Base-by-base conservation (phyloP, 2,329 filamentous ascomycete genomes). In the Aspergillaceae sp. region DNA sequence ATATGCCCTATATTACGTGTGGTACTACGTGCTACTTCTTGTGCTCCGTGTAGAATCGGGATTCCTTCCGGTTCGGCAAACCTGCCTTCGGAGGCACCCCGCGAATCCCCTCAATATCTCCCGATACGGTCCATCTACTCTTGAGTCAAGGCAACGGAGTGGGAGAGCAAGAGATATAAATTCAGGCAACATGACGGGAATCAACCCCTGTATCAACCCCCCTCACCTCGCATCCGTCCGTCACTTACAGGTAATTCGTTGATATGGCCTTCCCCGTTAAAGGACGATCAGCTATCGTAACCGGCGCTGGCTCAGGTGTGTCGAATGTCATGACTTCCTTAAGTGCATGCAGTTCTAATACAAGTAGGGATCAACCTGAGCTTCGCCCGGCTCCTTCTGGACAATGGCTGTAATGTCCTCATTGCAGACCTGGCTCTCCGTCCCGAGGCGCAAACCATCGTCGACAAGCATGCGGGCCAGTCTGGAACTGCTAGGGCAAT, bases 251-350 rank as follows among this genome's bases (percentile, higher is more conserved):
- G 26, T 19, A 19, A 7, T 8, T 27, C 36, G 36, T 19, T 28
- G 26, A 26, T 27, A 70, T 71, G 67, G 62, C 66, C 28, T 51
- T 63, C 45, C 64, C 64, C 9, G 67, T 75, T 19, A 55, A 66
- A 43, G 70, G 68, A 43, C 74, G 71, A 55, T 70, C 73, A 8
- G 76, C 76, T 8, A 74, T 79, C 41, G 63, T 79, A 29, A 79
- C 75, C 7, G 76, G 76, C 30, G 75, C 73, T 35, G 75, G 76
- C 28, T 77, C 74, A 41, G 75, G 75, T 72, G 59, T 49, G 60
- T 58, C 19, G 19, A 19, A 19, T 19, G 19, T 19, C 19, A 19
- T 19, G 19, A 19, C 19, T 19, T 19, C 19, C 19, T 2, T 19
- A 19, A 19, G 19, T 19, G 19, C 19, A 19, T 19, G 19, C 19